Percentiles rank a stretch among this genome's conserved stretches.
These are phyloP conservation scores for Leucosporidium yakuticum DNA, from an alignment of 768 basidiomycete genomes.

Conservation along the genomic window DNA sequence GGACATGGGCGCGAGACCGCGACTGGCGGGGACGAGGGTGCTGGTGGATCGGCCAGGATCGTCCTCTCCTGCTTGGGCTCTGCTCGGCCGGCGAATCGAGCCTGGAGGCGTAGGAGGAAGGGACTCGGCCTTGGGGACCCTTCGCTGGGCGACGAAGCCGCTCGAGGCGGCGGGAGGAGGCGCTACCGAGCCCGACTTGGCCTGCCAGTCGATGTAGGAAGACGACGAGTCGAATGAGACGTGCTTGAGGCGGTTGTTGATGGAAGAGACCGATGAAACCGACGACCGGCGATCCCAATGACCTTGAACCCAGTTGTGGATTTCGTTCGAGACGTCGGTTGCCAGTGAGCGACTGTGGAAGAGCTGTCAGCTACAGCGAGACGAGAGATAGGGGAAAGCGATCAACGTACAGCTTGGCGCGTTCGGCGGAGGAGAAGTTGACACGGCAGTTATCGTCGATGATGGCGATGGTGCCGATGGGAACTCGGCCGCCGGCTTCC, in stretches of 20 bases:
- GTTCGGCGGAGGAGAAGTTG: constrained; percentile 5
- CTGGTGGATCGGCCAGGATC: no score
- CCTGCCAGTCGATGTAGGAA: constrained; percentile 2
- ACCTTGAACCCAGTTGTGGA: constrained; percentile 18
- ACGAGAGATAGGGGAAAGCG: background rate
- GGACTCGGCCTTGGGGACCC: no score
- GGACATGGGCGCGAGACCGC: no score
- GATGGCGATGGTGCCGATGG: constrained; percentile 19
- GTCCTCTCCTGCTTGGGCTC: no score
- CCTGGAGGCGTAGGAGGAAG: no score
- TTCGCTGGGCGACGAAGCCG: no score
- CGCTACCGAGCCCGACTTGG: background rate
- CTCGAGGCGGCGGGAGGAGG: background rate
- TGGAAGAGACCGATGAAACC: background rate
- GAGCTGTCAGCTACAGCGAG: no score
- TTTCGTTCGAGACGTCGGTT: constrained; percentile 15
- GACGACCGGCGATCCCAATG: background rate
- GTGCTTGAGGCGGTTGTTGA: constrained; percentile 7
- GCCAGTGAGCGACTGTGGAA: constrained; percentile 15
- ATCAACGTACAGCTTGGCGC: constrained; percentile 10
- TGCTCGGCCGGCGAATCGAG: no score
- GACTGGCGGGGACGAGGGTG: no score
- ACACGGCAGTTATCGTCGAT: constrained; percentile 5
- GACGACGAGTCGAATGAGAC: constrained; percentile 16
- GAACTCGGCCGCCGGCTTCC: constrained; percentile 4